phyloP scores from a whole-genome alignment of 2,329 filamentous ascomycete genomes.

The Gnomoniopsis smithogilvyi region DNA sequence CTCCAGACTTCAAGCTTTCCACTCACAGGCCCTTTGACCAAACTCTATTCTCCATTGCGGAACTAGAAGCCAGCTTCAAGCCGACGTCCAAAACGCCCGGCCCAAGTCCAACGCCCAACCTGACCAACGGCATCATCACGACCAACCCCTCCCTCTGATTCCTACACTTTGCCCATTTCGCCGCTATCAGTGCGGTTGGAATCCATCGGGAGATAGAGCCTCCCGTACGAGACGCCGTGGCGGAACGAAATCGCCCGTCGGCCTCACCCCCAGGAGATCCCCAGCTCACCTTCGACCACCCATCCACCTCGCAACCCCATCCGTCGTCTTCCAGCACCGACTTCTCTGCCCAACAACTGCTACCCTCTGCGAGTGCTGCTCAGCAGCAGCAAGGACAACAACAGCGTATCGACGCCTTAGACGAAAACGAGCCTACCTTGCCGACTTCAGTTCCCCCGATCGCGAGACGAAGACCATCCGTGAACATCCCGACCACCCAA shows the following conservation, averaged over 20 bases:
- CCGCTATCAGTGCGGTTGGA: constrained; percentile 13
- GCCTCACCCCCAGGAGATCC: constrained; percentile 38
- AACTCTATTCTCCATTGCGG: background rate
- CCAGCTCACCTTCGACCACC: constrained; percentile 66
- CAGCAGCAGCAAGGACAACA: constrained; percentile 14
- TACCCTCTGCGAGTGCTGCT: constrained; percentile 20
- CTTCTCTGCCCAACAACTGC: constrained; percentile 37
- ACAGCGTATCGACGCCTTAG: background rate
- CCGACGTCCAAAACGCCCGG: background rate
- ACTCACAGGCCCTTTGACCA: background rate
- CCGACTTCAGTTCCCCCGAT: constrained; percentile 8
- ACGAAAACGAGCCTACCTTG: constrained; percentile 22
- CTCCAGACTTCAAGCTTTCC: constrained; percentile 1
- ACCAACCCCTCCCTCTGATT: background rate
- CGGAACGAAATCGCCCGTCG: constrained; percentile 60
- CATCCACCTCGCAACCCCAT: constrained; percentile 54
- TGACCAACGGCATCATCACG: background rate
- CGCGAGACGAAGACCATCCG: constrained; percentile 19
- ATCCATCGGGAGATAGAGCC: constrained; percentile 19
- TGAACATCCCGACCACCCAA: constrained; percentile 19
- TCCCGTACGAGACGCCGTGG: constrained; percentile 65
- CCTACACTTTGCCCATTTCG: background rate
- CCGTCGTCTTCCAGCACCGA: constrained; percentile 45
- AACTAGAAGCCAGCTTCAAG: background rate
- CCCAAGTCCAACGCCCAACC: background rate